Conservation (phyloP, 176 grass and related monocot genomes). For the Leersia perrieri region DNA sequence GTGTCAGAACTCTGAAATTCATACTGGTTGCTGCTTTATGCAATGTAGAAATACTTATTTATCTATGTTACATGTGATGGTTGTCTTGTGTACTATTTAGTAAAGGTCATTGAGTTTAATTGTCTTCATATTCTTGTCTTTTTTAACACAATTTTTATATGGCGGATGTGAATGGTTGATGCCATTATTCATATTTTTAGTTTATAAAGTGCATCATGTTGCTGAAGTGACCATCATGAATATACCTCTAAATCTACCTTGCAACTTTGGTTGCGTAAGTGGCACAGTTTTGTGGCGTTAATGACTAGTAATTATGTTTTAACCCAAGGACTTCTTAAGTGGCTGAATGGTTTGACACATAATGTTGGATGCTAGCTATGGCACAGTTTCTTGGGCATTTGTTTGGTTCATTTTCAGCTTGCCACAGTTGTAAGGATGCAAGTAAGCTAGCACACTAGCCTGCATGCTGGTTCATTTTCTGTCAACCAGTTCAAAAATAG, state of each 20-base stretch:
- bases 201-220: background rate
- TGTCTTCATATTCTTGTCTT: background rate
- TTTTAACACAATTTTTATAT: background rate
- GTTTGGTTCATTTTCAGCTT: background rate
- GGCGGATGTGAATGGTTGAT: background rate
- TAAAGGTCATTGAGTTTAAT: background rate
- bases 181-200: background rate
- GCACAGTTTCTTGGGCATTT: background rate
- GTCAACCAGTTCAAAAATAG: too few relatives aligned
- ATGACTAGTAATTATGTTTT: background rate
- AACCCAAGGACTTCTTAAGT: background rate
- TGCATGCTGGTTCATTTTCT: background rate
- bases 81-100: background rate
- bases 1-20: background rate
- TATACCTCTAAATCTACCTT: background rate
- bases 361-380: background rate
- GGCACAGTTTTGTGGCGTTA: background rate
- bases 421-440: background rate
- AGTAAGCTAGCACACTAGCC: background rate
- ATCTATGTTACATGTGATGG: background rate
- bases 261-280: background rate
- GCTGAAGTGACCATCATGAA: background rate
- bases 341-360: background rate
- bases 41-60: conserved; percentile 20
- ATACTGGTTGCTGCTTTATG: conserved; percentile 12